Evolutionary conservation across 495 filamentous ascomycete species (phyloP), one percentile per base, ranked within the genome.

Genomic region (Alectoria sarmentosa): DNA sequence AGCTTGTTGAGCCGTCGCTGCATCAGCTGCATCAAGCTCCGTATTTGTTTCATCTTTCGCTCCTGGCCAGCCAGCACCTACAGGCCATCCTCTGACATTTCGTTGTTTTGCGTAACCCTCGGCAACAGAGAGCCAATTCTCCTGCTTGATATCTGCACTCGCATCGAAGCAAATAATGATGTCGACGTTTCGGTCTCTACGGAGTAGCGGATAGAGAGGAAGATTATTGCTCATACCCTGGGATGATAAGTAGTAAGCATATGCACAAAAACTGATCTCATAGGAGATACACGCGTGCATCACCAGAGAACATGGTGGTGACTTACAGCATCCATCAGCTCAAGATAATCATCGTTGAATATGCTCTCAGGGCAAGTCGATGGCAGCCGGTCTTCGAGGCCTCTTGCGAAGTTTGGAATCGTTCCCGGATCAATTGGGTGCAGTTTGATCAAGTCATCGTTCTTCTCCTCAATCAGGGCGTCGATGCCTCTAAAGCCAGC

Each of bases 211-310:
- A 73, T 98, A 98, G 36, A 96, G 90, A 7, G 94, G 93, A 5
- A 98, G 81, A 69, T 98, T 98, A 73, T 98, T 98, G 60, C 88
- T 91, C 92, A 98, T 98, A 17, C 94, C 94, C 62, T 64, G 4
- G 11, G 21, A 58, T 58, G 26, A 42, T 58, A 6, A 64, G 52
- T 38, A 26, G 13, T 37, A 17, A 37, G 21, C 44, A 0, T 7
- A 37, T 15, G 41, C 41, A 55, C 10, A 17, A 32, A 28, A 6
- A 0, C 0, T 13, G 15, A 7, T 56, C n/a, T n/a, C 5, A 41
- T 56, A 26, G 37, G 26, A 23, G 21, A 55, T 2, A 4, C 48
- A 52, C 17, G 28, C 28, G 19, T 17, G 26, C 13, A 30, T 54
- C 23, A 15, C 17, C 23, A 30, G 3, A 28, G 10, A 49, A 30